phyloP scores from a whole-genome alignment of 768 basidiomycete species.

The Mycena kentingensis region DNA sequence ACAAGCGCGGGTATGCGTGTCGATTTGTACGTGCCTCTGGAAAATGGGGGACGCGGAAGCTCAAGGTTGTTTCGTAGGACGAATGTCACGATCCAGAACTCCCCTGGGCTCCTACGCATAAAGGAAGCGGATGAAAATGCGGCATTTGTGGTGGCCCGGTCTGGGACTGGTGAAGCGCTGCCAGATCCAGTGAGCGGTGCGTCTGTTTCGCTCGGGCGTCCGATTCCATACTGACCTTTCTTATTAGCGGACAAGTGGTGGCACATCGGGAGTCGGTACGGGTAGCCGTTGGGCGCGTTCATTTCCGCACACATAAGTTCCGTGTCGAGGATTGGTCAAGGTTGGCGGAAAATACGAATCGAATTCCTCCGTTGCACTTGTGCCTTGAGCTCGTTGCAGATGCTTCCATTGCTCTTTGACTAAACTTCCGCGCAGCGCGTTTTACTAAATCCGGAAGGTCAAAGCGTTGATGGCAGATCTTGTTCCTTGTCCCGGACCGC shows the following conservation, averaged over 20 bases:
- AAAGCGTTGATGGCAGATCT: too few relatives aligned
- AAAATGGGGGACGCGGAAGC: neutral
- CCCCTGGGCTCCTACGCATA: conserved; percentile 47
- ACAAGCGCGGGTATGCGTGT: neutral
- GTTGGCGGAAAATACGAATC: too few relatives aligned
- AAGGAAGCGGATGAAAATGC: conserved; percentile 34
- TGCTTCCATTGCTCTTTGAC: too few relatives aligned
- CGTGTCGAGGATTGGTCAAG: too few relatives aligned
- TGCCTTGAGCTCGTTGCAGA: too few relatives aligned
- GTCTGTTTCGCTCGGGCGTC: neutral
- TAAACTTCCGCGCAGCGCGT: too few relatives aligned
- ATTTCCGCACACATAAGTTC: too few relatives aligned
- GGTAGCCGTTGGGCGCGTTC: too few relatives aligned
- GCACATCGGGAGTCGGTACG: conserved; percentile 6
- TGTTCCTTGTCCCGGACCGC: too few relatives aligned
- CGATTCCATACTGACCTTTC: neutral
- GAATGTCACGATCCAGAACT: conserved; percentile 55
- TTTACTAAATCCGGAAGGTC: too few relatives aligned
- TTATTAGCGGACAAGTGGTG: conserved; percentile 12
- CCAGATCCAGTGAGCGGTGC: conserved; percentile 1
- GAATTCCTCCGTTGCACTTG: too few relatives aligned
- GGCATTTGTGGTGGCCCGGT: neutral
- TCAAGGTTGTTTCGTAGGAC: conserved; percentile 39
- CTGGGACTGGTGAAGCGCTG: neutral
- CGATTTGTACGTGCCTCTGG: conserved; percentile 7